Evolutionary conservation across 129 eudicot species (phyloP), one percentile per base, ranked within the genome.

Genomic region (Silybum marianum): DNA sequence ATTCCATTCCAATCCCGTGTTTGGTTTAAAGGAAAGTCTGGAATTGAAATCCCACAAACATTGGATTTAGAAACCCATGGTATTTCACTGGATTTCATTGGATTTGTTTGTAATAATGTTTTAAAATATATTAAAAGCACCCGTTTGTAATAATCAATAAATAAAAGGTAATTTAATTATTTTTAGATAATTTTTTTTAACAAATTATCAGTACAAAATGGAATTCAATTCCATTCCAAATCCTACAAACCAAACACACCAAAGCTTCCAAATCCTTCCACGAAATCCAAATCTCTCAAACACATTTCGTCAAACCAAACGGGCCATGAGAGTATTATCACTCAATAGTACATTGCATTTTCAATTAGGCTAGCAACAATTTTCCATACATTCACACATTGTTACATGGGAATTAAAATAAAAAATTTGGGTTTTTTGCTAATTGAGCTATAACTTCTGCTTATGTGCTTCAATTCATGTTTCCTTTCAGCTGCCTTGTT

Each of bases 281-380:
- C 10, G 10, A 58, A 58, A 58, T 58, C 10, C 23, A 58, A 58
- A n/a, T 54, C 21, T 7, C 22, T 54, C 9, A 14, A 4, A 54
- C 4, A 54, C 22, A 54, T 18, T 14, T 2, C 21, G 23, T 18
- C 22, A 54, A 54, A 54, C 22, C 65, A 54, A 54, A 54, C 22
- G 1, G 65, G 65, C 9, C 21, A 21, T 51, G 21, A 54, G 1
- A 10, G 54, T 40, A 78, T 23, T 26, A 69, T 73, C 80, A 67
- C 63, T 67, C 71, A 68, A 14, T 75, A 82, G 40, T 19, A 38
- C 78, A 54, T 76, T 18, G 63, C 62, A 14, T 75, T 76, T 75
- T 10, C 22, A 75, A 22, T 25, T 54, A 23, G 65, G 81, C 65
- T 48, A 10, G 11, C 40, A 68, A 51, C 51, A 66, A 5, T 8